Evolutionary conservation across 2,329 filamentous ascomycete genomes (phyloP).

Genomic region (Penicillium sp.): DNA sequence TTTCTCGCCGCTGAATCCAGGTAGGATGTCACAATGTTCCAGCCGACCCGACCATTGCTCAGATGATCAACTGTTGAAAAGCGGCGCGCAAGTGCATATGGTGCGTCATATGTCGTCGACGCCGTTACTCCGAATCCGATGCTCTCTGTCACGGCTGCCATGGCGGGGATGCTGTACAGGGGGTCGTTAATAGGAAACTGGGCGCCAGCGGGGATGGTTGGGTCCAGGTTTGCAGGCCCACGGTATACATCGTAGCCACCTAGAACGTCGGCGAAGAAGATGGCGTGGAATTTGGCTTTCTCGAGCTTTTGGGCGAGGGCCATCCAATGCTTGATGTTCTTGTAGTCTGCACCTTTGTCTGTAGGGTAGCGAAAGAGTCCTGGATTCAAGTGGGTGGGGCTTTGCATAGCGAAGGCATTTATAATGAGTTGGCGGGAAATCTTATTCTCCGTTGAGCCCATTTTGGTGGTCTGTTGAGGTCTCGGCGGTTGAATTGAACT

Average conservation of each 20-base stretch:
- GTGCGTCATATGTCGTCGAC: constrained; percentile 56
- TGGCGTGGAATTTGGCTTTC: constrained; percentile 50
- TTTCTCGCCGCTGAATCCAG: constrained; percentile 51
- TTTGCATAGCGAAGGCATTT: constrained; percentile 51
- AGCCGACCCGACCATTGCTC: constrained; percentile 51
- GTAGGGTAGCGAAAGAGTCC: constrained; percentile 39
- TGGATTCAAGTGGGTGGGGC: constrained; percentile 49
- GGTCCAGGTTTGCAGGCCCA: constrained; percentile 40
- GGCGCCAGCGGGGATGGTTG: constrained; percentile 40
- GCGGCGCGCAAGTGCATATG: constrained; percentile 55
- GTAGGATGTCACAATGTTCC: constrained; percentile 55
- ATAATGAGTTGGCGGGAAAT: constrained; percentile 39
- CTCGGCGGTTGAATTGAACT: neutral
- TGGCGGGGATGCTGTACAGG: constrained; percentile 44
- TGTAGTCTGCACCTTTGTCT: constrained; percentile 41
- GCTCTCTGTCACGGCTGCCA: constrained; percentile 49
- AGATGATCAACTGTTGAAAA: constrained; percentile 57
- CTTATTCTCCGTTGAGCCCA: constrained; percentile 28
- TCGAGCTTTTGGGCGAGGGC: constrained; percentile 49
- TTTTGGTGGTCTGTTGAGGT: constrained; percentile 2
- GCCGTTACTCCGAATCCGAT: constrained; percentile 55
- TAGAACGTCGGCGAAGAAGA: constrained; percentile 54
- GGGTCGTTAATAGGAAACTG: constrained; percentile 49
- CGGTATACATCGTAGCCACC: constrained; percentile 51
- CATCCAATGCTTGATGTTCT: constrained; percentile 49